Conservation (phyloP, 768 basidiomycete genomes). For the Tephrocybe sp. region DNA sequence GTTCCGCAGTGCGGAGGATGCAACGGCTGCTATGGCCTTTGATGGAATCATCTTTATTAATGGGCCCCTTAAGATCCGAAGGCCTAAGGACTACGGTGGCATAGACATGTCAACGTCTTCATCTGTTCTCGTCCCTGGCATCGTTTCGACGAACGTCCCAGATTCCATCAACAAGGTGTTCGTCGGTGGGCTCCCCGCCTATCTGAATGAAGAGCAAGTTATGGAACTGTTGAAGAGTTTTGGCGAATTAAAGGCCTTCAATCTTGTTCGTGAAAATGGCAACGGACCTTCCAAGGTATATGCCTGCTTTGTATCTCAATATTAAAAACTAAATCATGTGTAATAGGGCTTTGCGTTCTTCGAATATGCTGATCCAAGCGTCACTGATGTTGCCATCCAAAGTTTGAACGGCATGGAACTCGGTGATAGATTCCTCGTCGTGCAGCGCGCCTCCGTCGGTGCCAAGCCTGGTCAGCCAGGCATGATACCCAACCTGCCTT, state of each 20-base stretch:
- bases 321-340: constrained; percentile 5
- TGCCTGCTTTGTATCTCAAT: neutral
- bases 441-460: constrained; percentile 95
- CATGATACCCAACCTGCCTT: constrained; percentile 67
- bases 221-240: constrained; percentile 97
- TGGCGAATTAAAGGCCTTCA: constrained; percentile 97
- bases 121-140: constrained; percentile 85
- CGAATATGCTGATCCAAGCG: constrained; percentile 87
- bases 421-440: constrained; percentile 92
- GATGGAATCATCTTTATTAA: constrained; percentile 97
- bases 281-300: constrained; percentile 83
- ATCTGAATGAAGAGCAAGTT: constrained; percentile 97
- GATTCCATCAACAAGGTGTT: constrained; percentile 99
- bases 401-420: constrained; percentile 97
- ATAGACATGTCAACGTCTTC: constrained; percentile 50
- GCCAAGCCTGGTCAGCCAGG: constrained; percentile 71
- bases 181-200: constrained; percentile 92
- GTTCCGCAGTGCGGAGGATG: constrained; percentile 98
- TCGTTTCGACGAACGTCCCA: constrained; percentile 94
- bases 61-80: constrained; percentile 93
- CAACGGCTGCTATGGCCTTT: constrained; percentile 94
- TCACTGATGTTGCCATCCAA: constrained; percentile 95
- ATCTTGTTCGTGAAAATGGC: constrained; percentile 92
- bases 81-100: constrained; percentile 96
- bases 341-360: constrained; percentile 96